Evolutionary conservation across 768 basidiomycete genomes (phyloP).

Genomic region (Russula vinacea): DNA sequence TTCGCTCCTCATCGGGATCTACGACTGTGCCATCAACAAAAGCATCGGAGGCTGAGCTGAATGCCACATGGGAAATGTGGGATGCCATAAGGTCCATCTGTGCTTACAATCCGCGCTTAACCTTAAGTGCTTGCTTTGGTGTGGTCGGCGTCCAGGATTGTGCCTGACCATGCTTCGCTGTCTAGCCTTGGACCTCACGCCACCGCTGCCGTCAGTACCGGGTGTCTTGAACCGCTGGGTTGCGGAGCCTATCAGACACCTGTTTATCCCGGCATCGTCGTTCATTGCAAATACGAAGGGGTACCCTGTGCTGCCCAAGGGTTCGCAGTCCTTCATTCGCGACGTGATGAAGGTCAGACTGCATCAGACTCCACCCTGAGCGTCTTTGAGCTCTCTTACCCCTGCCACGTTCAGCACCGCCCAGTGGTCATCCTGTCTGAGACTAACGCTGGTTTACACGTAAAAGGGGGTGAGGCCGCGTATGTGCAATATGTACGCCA

Average conservation of each 20-base stretch:
- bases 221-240: slow-evolving; percentile 84
- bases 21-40: slow-evolving; percentile 35
- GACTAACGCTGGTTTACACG: slow-evolving; percentile 61
- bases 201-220: slow-evolving; percentile 75
- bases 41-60: slow-evolving; percentile 55
- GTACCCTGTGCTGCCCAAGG: slow-evolving; percentile 94
- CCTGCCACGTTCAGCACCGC: slow-evolving; percentile 55
- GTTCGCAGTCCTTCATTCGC: slow-evolving; percentile 85
- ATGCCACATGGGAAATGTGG: slow-evolving; percentile 97
- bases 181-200: slow-evolving; percentile 86
- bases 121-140: slow-evolving; percentile 52
- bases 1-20: slow-evolving; percentile 33
- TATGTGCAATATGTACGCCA: slow-evolving; percentile 89
- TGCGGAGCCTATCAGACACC: slow-evolving; percentile 86
- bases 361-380: not conserved
- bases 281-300: slow-evolving; percentile 97
- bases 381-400: slow-evolving; percentile 11
- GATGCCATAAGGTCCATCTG: slow-evolving; percentile 90
- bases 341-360: slow-evolving; percentile 78
- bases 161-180: slow-evolving; percentile 28
- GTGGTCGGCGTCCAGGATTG: slow-evolving; percentile 12
- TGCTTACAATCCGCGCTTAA: slow-evolving; percentile 72
- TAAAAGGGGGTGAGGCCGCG: slow-evolving; percentile 75
- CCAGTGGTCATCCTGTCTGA: slow-evolving; percentile 82
- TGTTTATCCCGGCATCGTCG: slow-evolving; percentile 84